Evolutionary conservation across 192 early-diverging fungal genomes (phyloP).

Genomic region (Linnemannia hyalina): DNA sequence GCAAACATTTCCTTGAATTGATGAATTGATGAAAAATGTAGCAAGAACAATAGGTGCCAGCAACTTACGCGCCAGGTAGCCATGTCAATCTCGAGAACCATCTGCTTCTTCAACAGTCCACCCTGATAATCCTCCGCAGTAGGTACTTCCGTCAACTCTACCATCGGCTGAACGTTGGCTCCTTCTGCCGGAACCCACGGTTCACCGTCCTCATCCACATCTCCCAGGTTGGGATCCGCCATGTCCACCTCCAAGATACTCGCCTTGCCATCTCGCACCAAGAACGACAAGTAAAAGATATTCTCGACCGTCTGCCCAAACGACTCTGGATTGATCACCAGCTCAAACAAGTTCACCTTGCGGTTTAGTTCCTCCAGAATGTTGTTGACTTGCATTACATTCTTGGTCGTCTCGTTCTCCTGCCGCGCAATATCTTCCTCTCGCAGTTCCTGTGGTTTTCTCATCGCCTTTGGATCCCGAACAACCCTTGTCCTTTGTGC

Average conservation of each 20-base stretch:
- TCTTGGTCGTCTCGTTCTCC: constrained; percentile 89
- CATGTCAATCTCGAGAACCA: constrained; percentile 81
- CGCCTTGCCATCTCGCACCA: constrained; percentile 88
- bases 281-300: constrained; percentile 97
- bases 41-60: background rate
- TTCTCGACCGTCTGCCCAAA: constrained; percentile 97
- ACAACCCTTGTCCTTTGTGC: constrained; percentile 37
- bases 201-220: constrained; percentile 28
- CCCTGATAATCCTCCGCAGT: constrained; percentile 75
- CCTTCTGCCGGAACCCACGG: constrained; percentile 20
- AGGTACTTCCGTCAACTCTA: constrained; percentile 74
- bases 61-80: constrained; percentile 72
- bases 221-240: constrained; percentile 64
- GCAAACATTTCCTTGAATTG: background rate
- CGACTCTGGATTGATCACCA: constrained; percentile 91
- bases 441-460: constrained; percentile 60
- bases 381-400: constrained; percentile 77
- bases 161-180: constrained; percentile 43
- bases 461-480: constrained; percentile 62
- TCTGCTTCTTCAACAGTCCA: constrained; percentile 81
- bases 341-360: constrained; percentile 81
- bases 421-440: constrained; percentile 82
- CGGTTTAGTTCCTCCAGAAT: constrained; percentile 70
- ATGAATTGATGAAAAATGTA: background rate
- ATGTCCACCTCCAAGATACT: constrained; percentile 75